Percentiles rank a stretch among this genome's conserved stretches.
phyloP scores from a whole-genome alignment of 306 rosid species.

The Cicer bijugum region DNA sequence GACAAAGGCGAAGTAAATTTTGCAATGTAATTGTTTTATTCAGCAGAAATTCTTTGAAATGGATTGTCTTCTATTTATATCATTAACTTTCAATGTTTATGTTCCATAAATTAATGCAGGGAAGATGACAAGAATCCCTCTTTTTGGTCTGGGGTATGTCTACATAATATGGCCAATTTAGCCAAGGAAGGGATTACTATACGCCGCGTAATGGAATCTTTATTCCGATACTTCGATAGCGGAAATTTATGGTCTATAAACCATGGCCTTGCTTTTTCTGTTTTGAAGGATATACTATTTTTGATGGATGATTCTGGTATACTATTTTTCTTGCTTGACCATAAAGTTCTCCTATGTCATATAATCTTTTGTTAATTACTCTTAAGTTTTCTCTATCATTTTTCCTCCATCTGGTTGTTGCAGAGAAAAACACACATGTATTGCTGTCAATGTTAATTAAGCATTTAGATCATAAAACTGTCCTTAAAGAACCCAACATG shows the following conservation, averaged over 20 bases:
- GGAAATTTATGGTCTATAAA: slow-evolving; percentile 74
- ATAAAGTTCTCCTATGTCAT: slow-evolving; percentile 31
- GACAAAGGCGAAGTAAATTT: slow-evolving; percentile 66
- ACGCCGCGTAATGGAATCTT: slow-evolving; percentile 87
- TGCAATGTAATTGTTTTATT: slow-evolving; percentile 61
- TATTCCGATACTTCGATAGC: slow-evolving; percentile 81
- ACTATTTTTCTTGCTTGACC: slow-evolving; percentile 33
- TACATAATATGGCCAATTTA: slow-evolving; percentile 85
- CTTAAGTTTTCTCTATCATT: slow-evolving; percentile 19
- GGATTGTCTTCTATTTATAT: slow-evolving; percentile 32
- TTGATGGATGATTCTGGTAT: slow-evolving; percentile 86
- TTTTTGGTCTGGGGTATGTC: slow-evolving; percentile 95
- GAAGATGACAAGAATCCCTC: slow-evolving; percentile 76
- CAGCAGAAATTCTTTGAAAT: slow-evolving; percentile 36
- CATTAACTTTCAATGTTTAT: slow-evolving; percentile 38
- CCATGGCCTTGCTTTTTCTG: slow-evolving; percentile 73
- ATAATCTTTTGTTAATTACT: slow-evolving; percentile 30
- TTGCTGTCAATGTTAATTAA: slow-evolving; percentile 79
- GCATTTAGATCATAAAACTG: slow-evolving; percentile 88
- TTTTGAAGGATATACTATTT: slow-evolving; percentile 75
- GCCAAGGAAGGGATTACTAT: slow-evolving; percentile 91
- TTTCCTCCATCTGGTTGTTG: slow-evolving; percentile 37
- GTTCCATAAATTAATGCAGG: slow-evolving; percentile 55
- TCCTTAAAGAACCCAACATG: slow-evolving; percentile 75
- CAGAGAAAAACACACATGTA: slow-evolving; percentile 86